phyloP scores from a whole-genome alignment of 176 grass and related monocot genomes.

The Paspalum notatum region DNA sequence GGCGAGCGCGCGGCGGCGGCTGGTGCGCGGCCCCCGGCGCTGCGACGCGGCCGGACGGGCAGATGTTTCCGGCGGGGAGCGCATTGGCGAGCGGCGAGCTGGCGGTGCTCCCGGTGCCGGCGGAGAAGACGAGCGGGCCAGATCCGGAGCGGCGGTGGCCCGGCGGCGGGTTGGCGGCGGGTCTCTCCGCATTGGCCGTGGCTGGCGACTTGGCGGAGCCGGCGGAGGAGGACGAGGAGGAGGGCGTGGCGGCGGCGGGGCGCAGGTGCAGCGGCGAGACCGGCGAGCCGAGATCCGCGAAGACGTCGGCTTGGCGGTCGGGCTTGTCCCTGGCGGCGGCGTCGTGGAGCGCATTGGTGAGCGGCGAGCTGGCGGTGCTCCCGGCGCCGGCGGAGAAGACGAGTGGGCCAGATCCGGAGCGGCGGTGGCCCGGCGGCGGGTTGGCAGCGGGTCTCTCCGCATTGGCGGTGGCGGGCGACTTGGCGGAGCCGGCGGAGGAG shows the following conservation, averaged over 20 bases:
- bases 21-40: constrained; percentile 30
- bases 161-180: constrained; percentile 38
- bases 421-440: constrained; percentile 42
- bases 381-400: constrained; percentile 50
- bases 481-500: constrained; percentile 46
- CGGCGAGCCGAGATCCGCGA: constrained; percentile 60
- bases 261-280: constrained; percentile 62
- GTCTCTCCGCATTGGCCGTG: constrained; percentile 30
- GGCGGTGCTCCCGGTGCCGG: constrained; percentile 50
- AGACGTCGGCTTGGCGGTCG: constrained; percentile 49
- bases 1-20: constrained; percentile 30
- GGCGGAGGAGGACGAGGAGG: constrained; percentile 46
- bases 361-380: constrained; percentile 62
- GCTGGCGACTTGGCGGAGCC: constrained; percentile 48
- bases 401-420: constrained; percentile 51
- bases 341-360: constrained; percentile 61
- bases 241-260: constrained; percentile 37
- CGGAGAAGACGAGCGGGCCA: constrained; percentile 54
- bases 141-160: constrained; percentile 55
- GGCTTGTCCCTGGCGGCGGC: constrained; percentile 55
- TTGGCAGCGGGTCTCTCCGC: too few species aligned
- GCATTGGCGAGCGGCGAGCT: constrained; percentile 64
- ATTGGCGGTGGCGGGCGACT: constrained; percentile 37
- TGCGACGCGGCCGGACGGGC: constrained; percentile 43
- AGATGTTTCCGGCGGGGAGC: constrained; percentile 71